Base-by-base conservation (phyloP, 768 basidiomycete genomes). In the Rhizopogon rudus region DNA sequence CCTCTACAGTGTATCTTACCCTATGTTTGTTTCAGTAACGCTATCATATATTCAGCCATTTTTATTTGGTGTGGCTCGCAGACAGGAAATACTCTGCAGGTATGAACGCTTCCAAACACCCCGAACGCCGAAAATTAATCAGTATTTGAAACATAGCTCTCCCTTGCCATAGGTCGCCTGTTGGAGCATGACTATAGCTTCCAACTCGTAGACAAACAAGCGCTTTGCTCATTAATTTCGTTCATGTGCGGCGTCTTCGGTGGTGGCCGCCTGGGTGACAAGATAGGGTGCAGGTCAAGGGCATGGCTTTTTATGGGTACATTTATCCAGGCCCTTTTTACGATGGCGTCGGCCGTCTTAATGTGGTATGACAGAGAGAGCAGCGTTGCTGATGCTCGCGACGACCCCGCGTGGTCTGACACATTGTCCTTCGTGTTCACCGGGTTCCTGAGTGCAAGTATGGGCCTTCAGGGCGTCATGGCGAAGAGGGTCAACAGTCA, bases 11-110 rank as follows among this genome's bases (percentile, higher is more conserved):
- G 42, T 41, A 35, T 48, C 55, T 17, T 16, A 54, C 25, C 17
- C 33, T 16, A 37, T 22, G 41, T 12, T 7, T 39, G n/a, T 9
- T 31, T 13, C 54, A 20, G 86, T 25, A 83, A 86, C 62, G 78
- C 79, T 2, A 72, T 89, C 42, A 83, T 83, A 1, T 90, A 90
- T 73, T 81, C 86, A 39, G 84, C 88, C 5, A 76, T 88, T 54
- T 90, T 85, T 68, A 82, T 89, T 8, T 91, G 88, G 87, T 87
- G 84, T 65, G 88, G 83, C 29, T 90, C 88, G 70, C 88, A 90
- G 68, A 88, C 87, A 2, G 87, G 85, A 50, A 87, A 87, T 66
- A 81, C 81, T 59, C 76, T 81, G 3, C 83, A 85, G 77, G 82
- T 84, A 59, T 53, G 71, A 61, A n/a, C 35, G 25, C 40, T 8